phyloP scores from a whole-genome alignment of 129 eudicot species.

The Arctium lappa region DNA sequence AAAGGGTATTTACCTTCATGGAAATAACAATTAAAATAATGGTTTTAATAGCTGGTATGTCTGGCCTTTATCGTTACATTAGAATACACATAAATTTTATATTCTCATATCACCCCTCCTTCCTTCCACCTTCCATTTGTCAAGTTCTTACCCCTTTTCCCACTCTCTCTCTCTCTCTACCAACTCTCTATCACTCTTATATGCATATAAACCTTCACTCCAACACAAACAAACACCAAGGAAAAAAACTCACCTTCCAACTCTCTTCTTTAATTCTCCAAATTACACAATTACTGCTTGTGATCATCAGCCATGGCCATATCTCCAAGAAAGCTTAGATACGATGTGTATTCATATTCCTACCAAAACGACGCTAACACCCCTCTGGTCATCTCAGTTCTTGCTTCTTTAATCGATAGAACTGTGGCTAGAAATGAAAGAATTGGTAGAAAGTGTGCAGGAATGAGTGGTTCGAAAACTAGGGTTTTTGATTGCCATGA shows the following conservation, averaged over 20 bases:
- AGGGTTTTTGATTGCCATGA: slow-evolving; percentile 66
- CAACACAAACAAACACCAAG: slow-evolving; percentile 11
- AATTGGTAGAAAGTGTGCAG: slow-evolving; percentile 40
- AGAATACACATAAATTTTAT: slow-evolving; percentile 52
- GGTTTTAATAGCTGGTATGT: slow-evolving; percentile 51
- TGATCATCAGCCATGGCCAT: slow-evolving; percentile 38
- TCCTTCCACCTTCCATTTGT: slow-evolving; percentile 67
- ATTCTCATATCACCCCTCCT: slow-evolving; percentile 44
- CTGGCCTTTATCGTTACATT: slow-evolving; percentile 41
- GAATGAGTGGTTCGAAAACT: slow-evolving; percentile 30
- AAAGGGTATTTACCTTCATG: neutral
- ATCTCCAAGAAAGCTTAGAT: slow-evolving; percentile 90
- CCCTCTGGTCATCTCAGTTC: slow-evolving; percentile 82
- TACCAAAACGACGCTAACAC: slow-evolving; percentile 61
- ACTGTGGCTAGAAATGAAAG: slow-evolving; percentile 71
- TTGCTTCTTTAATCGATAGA: slow-evolving; percentile 83
- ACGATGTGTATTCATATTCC: slow-evolving; percentile 74
- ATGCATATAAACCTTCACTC: slow-evolving; percentile 25
- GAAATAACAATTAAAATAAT: slow-evolving; percentile 7
- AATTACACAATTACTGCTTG: slow-evolving; percentile 10
- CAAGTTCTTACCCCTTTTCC: slow-evolving; percentile 30
- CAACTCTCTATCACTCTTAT: slow-evolving; percentile 16
- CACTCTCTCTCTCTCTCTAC: slow-evolving; percentile 1
- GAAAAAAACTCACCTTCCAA: neutral
- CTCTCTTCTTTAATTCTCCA: neutral